These are phyloP conservation scores for Zygoascus hellenicus DNA, from an alignment of 1,139 yeast genomes.

Conservation along the genomic window DNA sequence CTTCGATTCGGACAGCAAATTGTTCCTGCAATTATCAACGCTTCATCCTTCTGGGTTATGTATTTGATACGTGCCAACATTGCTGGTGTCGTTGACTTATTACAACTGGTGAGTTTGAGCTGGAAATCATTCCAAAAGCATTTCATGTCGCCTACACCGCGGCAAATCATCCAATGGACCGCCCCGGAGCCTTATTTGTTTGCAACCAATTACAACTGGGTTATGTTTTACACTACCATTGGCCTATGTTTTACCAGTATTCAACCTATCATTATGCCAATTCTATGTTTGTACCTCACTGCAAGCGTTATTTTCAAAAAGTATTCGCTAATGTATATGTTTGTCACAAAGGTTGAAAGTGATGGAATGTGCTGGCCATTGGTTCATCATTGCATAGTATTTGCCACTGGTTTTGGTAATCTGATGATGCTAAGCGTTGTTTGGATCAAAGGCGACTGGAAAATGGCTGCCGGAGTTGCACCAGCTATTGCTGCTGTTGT, in stretches of 20 bases:
- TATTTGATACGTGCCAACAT: slow-evolving; percentile 34
- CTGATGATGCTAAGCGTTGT: slow-evolving; percentile 34
- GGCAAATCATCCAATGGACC: slow-evolving; percentile 33
- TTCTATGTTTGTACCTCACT: slow-evolving; percentile 29
- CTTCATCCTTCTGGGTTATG: slow-evolving; percentile 41
- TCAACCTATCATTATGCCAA: slow-evolving; percentile 37
- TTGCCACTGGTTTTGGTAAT: slow-evolving; percentile 36
- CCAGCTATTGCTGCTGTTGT: slow-evolving; percentile 32
- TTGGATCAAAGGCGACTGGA: slow-evolving; percentile 38
- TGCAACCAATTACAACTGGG: slow-evolving; percentile 35
- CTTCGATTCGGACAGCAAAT: slow-evolving; percentile 31
- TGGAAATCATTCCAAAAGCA: slow-evolving; percentile 28
- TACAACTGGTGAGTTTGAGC: slow-evolving; percentile 31
- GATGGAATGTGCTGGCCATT: slow-evolving; percentile 39
- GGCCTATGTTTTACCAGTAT: slow-evolving; percentile 37
- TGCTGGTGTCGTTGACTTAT: slow-evolving; percentile 31
- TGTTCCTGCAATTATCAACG: slow-evolving; percentile 35
- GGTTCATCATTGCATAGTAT: slow-evolving; percentile 32
- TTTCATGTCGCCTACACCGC: slow-evolving; percentile 35
- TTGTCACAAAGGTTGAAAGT: slow-evolving; percentile 37
- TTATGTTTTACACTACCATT: slow-evolving; percentile 36
- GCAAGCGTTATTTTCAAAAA: slow-evolving; percentile 34
- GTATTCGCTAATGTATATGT: slow-evolving; percentile 36
- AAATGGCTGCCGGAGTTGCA: slow-evolving; percentile 30
- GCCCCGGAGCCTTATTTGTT: slow-evolving; percentile 37